Evolutionary conservation across 768 basidiomycete species (phyloP).

Genomic region (Trametes cinnabarina): DNA sequence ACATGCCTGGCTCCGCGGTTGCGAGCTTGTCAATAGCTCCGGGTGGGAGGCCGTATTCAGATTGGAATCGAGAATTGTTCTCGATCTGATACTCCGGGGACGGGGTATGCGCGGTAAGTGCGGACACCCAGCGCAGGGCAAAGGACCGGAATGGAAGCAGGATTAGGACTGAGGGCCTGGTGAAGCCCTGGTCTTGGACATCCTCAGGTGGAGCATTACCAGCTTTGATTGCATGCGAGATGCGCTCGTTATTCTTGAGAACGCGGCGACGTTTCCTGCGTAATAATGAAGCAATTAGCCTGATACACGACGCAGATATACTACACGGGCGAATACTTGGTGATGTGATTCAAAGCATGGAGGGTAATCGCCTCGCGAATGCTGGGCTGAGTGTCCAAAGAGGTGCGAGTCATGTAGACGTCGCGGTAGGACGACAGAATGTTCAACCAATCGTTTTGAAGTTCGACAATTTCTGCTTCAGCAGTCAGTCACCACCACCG

Average conservation of each 20-base stretch:
- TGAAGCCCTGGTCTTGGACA: constrained; percentile 96
- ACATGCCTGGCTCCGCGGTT: constrained; percentile 67
- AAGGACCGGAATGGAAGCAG: constrained; percentile 92
- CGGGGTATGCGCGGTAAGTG: constrained; percentile 74
- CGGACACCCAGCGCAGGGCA: constrained; percentile 79
- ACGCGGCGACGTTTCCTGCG: constrained; percentile 86
- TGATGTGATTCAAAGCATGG: constrained; percentile 86
- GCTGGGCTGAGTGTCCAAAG: constrained; percentile 60
- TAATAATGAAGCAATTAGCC: not conserved
- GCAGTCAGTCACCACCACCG: not conserved
- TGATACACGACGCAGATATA: not conserved
- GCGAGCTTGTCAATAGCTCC: constrained; percentile 80
- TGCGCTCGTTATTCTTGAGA: constrained; percentile 90
- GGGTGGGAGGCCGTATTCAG: constrained; percentile 80
- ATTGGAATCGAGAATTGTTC: constrained; percentile 77
- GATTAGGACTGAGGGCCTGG: constrained; percentile 89
- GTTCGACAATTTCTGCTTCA: constrained; percentile 31
- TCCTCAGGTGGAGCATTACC: constrained; percentile 61
- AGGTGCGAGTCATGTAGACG: constrained; percentile 65
- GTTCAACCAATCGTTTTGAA: constrained; percentile 71
- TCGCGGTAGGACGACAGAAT: constrained; percentile 69
- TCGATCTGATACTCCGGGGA: constrained; percentile 78
- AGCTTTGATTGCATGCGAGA: constrained; percentile 67
- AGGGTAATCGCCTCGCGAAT: constrained; percentile 70
- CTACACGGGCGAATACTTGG: constrained; percentile 56